Evolutionary conservation across 2,329 filamentous ascomycete genomes (phyloP).

Genomic region (Ascochyta lentis): DNA sequence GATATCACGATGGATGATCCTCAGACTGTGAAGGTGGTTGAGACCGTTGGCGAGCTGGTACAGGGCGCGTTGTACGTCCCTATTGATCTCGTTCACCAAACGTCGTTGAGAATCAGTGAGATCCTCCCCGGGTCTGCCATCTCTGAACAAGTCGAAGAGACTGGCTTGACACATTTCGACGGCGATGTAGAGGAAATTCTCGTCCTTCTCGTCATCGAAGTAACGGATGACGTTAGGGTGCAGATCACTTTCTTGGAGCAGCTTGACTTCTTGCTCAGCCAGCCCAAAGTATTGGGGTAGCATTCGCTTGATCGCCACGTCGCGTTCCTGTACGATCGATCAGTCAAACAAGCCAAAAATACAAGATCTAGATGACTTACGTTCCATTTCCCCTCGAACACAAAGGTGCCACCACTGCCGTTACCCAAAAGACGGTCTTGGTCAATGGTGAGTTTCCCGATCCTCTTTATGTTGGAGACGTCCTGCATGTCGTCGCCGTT

Average conservation of each 20-base stretch:
- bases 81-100: conserved; percentile 74
- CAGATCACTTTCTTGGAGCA: conserved; percentile 91
- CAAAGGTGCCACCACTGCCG: conserved; percentile 95
- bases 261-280: conserved; percentile 88
- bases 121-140: conserved; percentile 54
- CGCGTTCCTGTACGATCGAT: conserved; percentile 63
- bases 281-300: conserved; percentile 95
- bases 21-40: conserved; percentile 84
- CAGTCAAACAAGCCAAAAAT: neutral
- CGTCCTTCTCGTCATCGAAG: conserved; percentile 86
- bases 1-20: conserved; percentile 95
- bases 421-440: conserved; percentile 69
- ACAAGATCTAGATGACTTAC: conserved; percentile 29
- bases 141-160: conserved; percentile 87
- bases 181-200: conserved; percentile 94
- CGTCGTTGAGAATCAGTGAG: conserved; percentile 67
- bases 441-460: conserved; percentile 66
- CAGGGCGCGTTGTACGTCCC: conserved; percentile 79
- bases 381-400: conserved; percentile 93
- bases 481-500: conserved; percentile 56
- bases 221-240: conserved; percentile 98
- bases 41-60: conserved; percentile 91
- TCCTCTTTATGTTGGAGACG: conserved; percentile 59
- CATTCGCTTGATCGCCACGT: conserved; percentile 97
- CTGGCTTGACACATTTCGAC: conserved; percentile 94